Evolutionary conservation across 257 asterid species (phyloP), one percentile per base, ranked within the genome.

Genomic region (Solanum neorickii): DNA sequence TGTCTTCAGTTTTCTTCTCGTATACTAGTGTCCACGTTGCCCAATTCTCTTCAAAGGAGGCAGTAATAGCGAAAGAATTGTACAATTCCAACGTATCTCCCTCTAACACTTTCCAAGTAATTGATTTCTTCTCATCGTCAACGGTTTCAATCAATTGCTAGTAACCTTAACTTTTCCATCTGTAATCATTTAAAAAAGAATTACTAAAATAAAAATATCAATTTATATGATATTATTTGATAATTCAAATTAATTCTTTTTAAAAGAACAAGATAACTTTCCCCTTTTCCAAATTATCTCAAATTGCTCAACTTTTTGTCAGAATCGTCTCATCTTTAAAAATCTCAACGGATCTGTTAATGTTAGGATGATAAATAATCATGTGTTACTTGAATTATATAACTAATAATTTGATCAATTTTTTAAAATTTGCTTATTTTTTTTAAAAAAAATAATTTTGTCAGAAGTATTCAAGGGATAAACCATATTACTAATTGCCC

Each of bases 41-140:
- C 7, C 91, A 42, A 60, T 88, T 90, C 37, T 89, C 84, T 2
- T 90, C 92, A 6, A 90, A 94, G 1, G 39, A 88, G 8, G 86
- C 88, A 49, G 88, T 93, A 2, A 92, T 91, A 31, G 86, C 65
- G 65, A 93, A 27, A 27, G 42, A 25, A 62, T 91, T 89, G 90
- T 91, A 93, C 4, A 86, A 16, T 86, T 92, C 92, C 93, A 92
- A 10, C 3, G 92, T 80, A 87, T 92, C 93, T 52, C 95, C 95
- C 86, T 88, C 93, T 6, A 89, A 83, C 86, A 91, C 83, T 86
- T 87, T 91, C 87, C 82, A 89, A 9, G 87, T 88, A 46, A 91
- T 65, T 27, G 87, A 87, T 80, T 90, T 90, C 23, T 93, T 91
- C 66, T 77, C 91, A 44, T 90, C 93, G 9, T 89, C 92, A 6